These are phyloP conservation scores for Aspergillus felis DNA, from an alignment of 2,329 filamentous ascomycete species.

Conservation along the genomic window DNA sequence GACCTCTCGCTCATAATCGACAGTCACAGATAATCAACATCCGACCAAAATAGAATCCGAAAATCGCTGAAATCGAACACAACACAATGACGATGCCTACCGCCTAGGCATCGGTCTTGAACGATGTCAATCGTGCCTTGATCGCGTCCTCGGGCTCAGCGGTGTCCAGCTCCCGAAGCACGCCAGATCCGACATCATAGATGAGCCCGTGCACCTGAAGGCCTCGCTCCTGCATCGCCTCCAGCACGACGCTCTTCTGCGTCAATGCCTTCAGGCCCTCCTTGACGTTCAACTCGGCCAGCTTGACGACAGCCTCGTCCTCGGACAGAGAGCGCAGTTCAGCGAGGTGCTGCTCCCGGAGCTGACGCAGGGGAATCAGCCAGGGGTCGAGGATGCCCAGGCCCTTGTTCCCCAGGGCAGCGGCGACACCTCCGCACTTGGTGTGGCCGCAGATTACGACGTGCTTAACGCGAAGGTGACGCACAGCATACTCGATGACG, in stretches of 20 bases:
- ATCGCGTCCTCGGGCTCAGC: constrained; percentile 38
- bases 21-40: background rate
- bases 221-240: constrained; percentile 66
- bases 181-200: constrained; percentile 62
- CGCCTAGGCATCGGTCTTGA: constrained; percentile 30
- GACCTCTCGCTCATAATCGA: background rate
- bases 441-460: constrained; percentile 62
- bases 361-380: constrained; percentile 54
- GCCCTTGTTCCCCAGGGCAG: constrained; percentile 53
- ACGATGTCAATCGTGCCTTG: constrained; percentile 38
- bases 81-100: background rate
- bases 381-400: constrained; percentile 60
- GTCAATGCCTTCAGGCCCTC: constrained; percentile 64
- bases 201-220: constrained; percentile 74
- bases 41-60: background rate
- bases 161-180: constrained; percentile 51
- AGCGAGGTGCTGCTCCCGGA: constrained; percentile 52
- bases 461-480: constrained; percentile 63
- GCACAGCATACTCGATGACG: constrained; percentile 77
- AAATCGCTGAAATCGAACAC: background rate
- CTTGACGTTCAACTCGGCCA: constrained; percentile 75
- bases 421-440: constrained; percentile 56
- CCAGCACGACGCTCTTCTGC: constrained; percentile 64
- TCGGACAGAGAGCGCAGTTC: constrained; percentile 46
- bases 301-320: constrained; percentile 52